A percentile compares a stretch with the other conserved stretches of the same genome.
These are phyloP conservation scores for Barnettozyma hawaiiensis DNA, from an alignment of 1,139 yeast species.

Conservation along the genomic window DNA sequence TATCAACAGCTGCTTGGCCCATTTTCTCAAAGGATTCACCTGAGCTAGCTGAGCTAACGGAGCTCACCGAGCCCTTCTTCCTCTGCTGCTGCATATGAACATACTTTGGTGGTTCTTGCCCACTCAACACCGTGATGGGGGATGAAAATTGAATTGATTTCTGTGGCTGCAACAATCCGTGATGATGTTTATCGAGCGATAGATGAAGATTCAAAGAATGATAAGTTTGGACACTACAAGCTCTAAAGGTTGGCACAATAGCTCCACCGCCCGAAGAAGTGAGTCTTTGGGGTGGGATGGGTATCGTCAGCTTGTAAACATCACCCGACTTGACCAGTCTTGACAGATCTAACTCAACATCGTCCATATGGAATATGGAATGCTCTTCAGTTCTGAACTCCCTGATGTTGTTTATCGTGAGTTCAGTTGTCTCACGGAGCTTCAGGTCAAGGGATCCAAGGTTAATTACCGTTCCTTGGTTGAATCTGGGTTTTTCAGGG, in stretches of 20 bases:
- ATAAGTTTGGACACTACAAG: not conserved
- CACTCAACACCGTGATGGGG: constrained; percentile 3
- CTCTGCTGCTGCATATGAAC: too few relatives aligned
- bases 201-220: constrained; percentile 1
- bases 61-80: not conserved
- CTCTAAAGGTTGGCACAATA: not conserved
- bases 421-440: constrained; percentile 2
- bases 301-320: not conserved
- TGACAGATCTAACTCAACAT: not conserved
- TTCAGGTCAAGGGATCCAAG: not conserved
- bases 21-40: not conserved
- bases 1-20: not conserved
- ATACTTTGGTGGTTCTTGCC: constrained; percentile 5
- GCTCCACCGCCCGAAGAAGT: not conserved
- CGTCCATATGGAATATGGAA: not conserved
- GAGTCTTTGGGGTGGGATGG: not conserved
- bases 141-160: not conserved
- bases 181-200: not conserved
- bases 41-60: not conserved
- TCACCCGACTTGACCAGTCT: not conserved
- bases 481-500: not conserved
- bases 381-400: not conserved
- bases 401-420: not conserved
- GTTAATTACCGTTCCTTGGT: not conserved
- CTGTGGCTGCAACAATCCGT: not conserved